Base-by-base conservation (phyloP, 2,329 filamentous ascomycete genomes). In the Neocatenulostroma microsporum region DNA sequence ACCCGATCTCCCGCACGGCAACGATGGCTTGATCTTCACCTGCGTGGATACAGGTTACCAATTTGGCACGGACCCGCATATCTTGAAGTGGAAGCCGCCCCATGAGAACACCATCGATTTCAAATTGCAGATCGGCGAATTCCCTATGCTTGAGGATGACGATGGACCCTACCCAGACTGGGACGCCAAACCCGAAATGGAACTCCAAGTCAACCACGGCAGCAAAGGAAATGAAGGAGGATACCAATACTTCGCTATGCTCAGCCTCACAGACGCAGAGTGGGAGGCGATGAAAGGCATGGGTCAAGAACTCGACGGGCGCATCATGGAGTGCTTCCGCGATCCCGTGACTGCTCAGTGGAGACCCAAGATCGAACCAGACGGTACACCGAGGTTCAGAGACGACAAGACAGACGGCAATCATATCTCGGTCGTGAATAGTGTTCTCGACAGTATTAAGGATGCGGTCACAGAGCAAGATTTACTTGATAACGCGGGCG, bases 1-100 rank as follows among this genome's bases (percentile, higher is more conserved):
- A 19, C 88, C 87, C 1, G 78, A 72, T 27, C 74, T 98, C 23
- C 82, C 80, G 48, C 91, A 98, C 58, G 88, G 89, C 44, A 96
- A 95, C 60, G 91, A 98, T 59, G 91, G 91, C 5, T 73, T 98
- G 30, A 94, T 98, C 55, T 98, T 96, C 63, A 96, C 91, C n/a
- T 94, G 89, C 64, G 79, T 84, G 46, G 82, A 78, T 51, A 86
- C 84, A 13, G 74, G 81, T 8, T 98, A 98, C 67, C 80, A 81
- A 51, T 81, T 83, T 48, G 91, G 91, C 48, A 98, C 91, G 10
- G 91, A 98, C 62, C 76, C 77, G 33, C 82, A 94, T 59, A 98
- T 95, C 45, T 69, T 98, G 25, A 98, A 98, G 62, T 98, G 91
- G 91, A 98, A 98, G 64, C 87, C 89, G 0, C 85, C 86, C 3